phyloP scores from a whole-genome alignment of 164 flowering plant genomes.

The Stephania yunnanensis region DNA sequence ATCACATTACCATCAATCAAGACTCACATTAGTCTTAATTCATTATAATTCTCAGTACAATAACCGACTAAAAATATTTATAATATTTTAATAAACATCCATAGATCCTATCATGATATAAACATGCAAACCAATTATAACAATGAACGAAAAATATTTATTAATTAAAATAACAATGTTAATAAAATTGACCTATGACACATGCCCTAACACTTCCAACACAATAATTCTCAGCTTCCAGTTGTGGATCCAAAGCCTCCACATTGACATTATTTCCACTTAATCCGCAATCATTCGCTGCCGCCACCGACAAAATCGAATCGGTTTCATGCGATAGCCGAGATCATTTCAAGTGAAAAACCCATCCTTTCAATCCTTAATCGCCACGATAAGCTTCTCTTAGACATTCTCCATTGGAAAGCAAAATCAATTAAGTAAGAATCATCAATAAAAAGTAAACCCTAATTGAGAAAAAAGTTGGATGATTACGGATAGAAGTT shows the following conservation, averaged over 20 bases:
- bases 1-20: too few relatives aligned
- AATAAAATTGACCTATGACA: too few relatives aligned
- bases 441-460: neutral
- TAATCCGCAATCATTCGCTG: slow-evolving; percentile 12
- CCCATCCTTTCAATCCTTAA: slow-evolving; percentile 80
- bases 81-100: too few relatives aligned
- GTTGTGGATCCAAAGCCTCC: slow-evolving; percentile 49
- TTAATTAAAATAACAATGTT: too few relatives aligned
- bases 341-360: slow-evolving; percentile 72
- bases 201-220: too few relatives aligned
- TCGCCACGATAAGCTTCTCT: slow-evolving; percentile 74
- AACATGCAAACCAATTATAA: too few relatives aligned
- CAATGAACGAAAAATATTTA: too few relatives aligned
- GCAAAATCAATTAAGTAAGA: neutral
- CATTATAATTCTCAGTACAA: too few relatives aligned
- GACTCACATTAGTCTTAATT: too few relatives aligned
- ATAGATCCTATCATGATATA: too few relatives aligned
- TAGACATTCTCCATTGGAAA: slow-evolving; percentile 42
- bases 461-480: neutral
- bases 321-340: slow-evolving; percentile 67
- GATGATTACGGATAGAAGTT: slow-evolving; percentile 53
- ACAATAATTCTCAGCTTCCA: slow-evolving; percentile 35
- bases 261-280: slow-evolving; percentile 33
- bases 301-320: slow-evolving; percentile 26
- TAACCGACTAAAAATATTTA: too few relatives aligned